These are phyloP conservation scores for Petunia secreta DNA, from an alignment of 257 asterid genomes.

Conservation along the genomic window DNA sequence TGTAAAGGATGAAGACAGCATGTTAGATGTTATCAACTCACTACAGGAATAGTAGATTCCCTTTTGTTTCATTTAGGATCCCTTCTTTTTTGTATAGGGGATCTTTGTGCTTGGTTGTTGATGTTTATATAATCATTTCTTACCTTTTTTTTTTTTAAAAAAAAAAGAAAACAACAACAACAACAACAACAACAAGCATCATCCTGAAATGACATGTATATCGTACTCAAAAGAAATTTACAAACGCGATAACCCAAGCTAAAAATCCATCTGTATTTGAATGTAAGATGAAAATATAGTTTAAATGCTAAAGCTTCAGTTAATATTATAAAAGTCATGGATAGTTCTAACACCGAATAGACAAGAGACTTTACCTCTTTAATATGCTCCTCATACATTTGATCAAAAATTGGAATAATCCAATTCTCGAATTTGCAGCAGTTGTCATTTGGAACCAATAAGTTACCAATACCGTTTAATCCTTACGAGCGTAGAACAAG, in stretches of 20 bases:
- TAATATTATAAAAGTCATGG: background rate
- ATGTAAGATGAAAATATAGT: background rate
- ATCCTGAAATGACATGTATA: background rate
- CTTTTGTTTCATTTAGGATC: too few relatives aligned
- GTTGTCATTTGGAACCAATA: constrained; percentile 93
- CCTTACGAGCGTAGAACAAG: constrained; percentile 82
- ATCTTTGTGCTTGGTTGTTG: too few relatives aligned
- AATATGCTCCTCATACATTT: constrained; percentile 83
- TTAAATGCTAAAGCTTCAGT: background rate
- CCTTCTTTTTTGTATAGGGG: too few relatives aligned
- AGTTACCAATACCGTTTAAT: constrained; percentile 87
- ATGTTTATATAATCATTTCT: too few relatives aligned
- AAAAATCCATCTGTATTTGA: background rate
- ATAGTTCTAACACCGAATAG: background rate
- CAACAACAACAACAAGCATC: background rate
- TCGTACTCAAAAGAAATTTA: background rate
- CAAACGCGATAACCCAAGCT: too few relatives aligned
- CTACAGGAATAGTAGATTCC: too few relatives aligned
- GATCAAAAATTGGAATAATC: constrained; percentile 87
- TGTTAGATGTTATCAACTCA: too few relatives aligned
- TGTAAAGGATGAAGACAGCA: too few relatives aligned
- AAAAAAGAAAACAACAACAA: too few relatives aligned
- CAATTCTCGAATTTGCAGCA: constrained; percentile 96
- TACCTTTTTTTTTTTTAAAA: too few relatives aligned
- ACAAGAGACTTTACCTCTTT: constrained; percentile 48